A percentile compares a stretch with the other conserved stretches of the same genome.
Evolutionary conservation across 495 filamentous ascomycete genomes (phyloP).

Genomic region (Trichoderma erinaceum): DNA sequence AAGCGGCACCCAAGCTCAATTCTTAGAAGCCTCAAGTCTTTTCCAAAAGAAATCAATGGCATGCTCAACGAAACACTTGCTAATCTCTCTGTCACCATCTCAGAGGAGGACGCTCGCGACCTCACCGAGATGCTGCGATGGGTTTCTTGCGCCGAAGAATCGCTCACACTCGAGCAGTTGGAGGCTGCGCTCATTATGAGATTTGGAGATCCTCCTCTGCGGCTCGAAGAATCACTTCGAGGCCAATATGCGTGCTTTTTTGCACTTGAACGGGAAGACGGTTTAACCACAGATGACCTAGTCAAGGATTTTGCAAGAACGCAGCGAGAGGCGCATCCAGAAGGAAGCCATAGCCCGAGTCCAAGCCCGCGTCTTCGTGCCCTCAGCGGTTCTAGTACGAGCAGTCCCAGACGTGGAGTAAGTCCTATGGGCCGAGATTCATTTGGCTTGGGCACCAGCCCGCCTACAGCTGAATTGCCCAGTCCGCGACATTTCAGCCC

Average conservation of each 20-base stretch:
- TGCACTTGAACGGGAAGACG: constrained; percentile 29
- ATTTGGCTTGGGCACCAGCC: constrained; percentile 6
- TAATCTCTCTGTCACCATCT: constrained; percentile 23
- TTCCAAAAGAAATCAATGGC: constrained; percentile 27
- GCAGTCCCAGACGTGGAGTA: neutral
- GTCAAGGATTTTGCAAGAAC: constrained; percentile 17
- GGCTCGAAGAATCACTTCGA: constrained; percentile 30
- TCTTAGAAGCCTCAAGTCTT: constrained; percentile 25
- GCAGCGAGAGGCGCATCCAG: constrained; percentile 14
- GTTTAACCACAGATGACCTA: constrained; percentile 29
- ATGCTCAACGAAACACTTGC: constrained; percentile 32
- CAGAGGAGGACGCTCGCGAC: constrained; percentile 25
- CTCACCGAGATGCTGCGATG: constrained; percentile 33
- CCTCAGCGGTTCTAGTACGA: neutral
- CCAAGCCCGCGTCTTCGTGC: neutral
- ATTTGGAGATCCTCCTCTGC: constrained; percentile 29
- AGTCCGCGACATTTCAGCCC: constrained; percentile 11
- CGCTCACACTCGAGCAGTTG: constrained; percentile 27
- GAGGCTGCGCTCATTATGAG: constrained; percentile 27
- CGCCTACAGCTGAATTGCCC: neutral
- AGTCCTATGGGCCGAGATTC: neutral
- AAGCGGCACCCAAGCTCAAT: constrained; percentile 26
- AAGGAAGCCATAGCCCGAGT: neutral
- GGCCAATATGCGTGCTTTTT: constrained; percentile 35
- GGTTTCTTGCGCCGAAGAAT: constrained; percentile 27